phyloP scores from a whole-genome alignment of 192 early-diverging fungal species.

The Gonapodya prolifera region DNA sequence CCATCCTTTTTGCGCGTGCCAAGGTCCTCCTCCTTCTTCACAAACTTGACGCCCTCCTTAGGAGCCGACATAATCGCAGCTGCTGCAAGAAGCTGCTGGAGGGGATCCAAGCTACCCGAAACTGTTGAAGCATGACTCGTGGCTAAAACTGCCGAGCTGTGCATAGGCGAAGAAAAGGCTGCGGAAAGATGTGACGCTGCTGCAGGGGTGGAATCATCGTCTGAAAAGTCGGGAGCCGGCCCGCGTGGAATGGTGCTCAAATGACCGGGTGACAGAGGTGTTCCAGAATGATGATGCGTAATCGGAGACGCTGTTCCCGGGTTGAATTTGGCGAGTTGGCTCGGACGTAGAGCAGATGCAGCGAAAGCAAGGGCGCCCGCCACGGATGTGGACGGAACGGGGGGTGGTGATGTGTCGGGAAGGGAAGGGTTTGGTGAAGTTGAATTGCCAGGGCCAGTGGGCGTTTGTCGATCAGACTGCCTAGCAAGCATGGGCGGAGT shows the following conservation, averaged over 20 bases:
- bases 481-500: neutral
- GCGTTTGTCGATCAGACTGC: neutral
- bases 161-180: neutral
- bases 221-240: neutral
- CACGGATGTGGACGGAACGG: neutral
- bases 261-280: neutral
- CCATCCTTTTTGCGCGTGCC: neutral
- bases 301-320: neutral
- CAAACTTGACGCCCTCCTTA: neutral
- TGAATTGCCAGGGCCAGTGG: too few species aligned
- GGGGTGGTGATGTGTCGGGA: neutral
- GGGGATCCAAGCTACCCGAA: neutral
- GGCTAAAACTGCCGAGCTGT: neutral
- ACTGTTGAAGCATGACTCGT: neutral
- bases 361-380: neutral
- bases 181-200: neutral
- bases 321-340: neutral
- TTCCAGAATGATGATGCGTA: neutral
- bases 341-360: neutral
- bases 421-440: neutral
- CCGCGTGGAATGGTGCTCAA: neutral
- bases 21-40: neutral
- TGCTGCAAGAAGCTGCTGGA: neutral
- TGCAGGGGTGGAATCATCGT: neutral
- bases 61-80: neutral